Conservation (phyloP, 2,329 filamentous ascomycete genomes). For the Moelleriella libera region DNA sequence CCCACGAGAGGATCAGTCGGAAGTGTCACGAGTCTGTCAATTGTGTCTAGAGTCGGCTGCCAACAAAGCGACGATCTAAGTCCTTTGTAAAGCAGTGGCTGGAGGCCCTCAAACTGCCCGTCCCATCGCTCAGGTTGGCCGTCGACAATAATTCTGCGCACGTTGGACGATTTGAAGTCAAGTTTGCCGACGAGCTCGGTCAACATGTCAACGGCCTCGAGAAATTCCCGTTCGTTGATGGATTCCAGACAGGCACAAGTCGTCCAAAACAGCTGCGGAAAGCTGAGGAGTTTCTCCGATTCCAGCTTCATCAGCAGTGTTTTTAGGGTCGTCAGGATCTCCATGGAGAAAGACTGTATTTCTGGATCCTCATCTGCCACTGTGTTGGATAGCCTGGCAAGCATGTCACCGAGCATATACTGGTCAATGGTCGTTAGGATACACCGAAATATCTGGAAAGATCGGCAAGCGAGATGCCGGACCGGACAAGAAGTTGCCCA, state of each 20-base stretch:
- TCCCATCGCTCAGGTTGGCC: slow-evolving; percentile 81
- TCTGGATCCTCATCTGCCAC: slow-evolving; percentile 90
- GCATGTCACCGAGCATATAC: slow-evolving; percentile 92
- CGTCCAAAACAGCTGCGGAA: slow-evolving; percentile 95
- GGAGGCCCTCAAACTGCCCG: slow-evolving; percentile 72
- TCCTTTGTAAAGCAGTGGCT: slow-evolving; percentile 80
- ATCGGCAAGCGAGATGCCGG: slow-evolving; percentile 84
- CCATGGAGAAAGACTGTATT: slow-evolving; percentile 95
- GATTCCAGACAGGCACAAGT: slow-evolving; percentile 93
- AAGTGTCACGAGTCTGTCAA: slow-evolving; percentile 66
- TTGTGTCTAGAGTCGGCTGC: slow-evolving; percentile 58
- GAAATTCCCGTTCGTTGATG: slow-evolving; percentile 89
- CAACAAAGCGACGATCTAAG: slow-evolving; percentile 75
- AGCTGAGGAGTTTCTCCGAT: slow-evolving; percentile 65
- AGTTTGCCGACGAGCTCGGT: slow-evolving; percentile 75
- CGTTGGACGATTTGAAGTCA: slow-evolving; percentile 56
- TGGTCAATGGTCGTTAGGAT: slow-evolving; percentile 85
- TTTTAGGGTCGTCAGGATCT: slow-evolving; percentile 87
- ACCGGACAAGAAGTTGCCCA: slow-evolving; percentile 98
- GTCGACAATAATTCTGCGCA: slow-evolving; percentile 59
- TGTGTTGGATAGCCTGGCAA: slow-evolving; percentile 87
- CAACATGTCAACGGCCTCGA: slow-evolving; percentile 84
- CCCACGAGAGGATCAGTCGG: slow-evolving; percentile 73
- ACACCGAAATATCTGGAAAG: slow-evolving; percentile 93
- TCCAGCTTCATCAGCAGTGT: slow-evolving; percentile 80